These are phyloP conservation scores for Alnus glutinosa DNA, from an alignment of 306 rosid species.

Conservation along the genomic window DNA sequence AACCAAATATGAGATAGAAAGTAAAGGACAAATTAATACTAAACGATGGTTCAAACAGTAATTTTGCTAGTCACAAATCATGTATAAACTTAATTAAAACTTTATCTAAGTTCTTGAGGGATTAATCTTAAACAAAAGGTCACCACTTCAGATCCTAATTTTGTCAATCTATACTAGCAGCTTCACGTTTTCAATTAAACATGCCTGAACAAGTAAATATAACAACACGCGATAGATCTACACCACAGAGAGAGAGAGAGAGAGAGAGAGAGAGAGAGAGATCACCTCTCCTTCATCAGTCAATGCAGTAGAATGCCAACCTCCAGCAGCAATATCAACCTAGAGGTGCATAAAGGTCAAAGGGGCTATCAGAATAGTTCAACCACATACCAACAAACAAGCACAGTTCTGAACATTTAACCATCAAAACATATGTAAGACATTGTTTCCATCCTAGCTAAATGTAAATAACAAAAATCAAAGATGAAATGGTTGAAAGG, in stretches of 20 bases:
- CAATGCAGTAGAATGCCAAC: constrained; percentile 98
- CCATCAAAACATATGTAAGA: neutral
- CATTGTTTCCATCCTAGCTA: neutral
- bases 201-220: neutral
- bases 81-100: neutral
- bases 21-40: neutral
- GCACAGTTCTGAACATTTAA: neutral
- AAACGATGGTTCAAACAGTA: neutral
- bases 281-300: constrained; percentile 91
- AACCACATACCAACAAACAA: neutral
- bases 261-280: constrained; percentile 9
- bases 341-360: constrained; percentile 28
- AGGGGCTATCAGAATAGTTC: constrained; percentile 17
- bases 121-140: neutral
- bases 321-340: constrained; percentile 99
- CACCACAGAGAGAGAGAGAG: neutral
- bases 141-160: neutral
- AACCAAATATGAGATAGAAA: neutral
- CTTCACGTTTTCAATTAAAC: neutral
- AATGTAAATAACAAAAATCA: neutral
- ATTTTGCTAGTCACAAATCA: neutral
- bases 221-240: neutral
- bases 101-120: neutral
- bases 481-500: constrained; percentile 10
- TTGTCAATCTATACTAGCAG: neutral